phyloP scores from a whole-genome alignment of 139 green algal species.

The Coelastrella sp. region DNA sequence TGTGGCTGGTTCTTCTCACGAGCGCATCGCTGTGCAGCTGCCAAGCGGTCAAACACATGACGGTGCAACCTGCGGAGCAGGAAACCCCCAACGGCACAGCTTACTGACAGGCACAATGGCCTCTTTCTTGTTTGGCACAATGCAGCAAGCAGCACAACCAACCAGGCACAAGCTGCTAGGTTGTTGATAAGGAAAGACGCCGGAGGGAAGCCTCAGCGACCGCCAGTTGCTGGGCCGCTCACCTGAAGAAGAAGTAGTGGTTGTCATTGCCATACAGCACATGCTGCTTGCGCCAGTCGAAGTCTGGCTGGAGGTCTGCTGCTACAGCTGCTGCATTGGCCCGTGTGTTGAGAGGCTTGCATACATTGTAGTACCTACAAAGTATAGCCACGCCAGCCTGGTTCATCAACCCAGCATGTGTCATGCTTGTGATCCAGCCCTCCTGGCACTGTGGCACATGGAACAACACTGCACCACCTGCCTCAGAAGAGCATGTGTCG shows the following conservation, averaged over 20 bases:
- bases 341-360: conserved; percentile 36
- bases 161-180: too few relatives aligned
- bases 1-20: conserved; percentile 47
- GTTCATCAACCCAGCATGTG: too few relatives aligned
- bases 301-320: neutral
- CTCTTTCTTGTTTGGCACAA: too few relatives aligned
- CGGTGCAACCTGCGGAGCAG: conserved; percentile 64
- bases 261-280: conserved; percentile 92
- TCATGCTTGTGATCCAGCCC: too few relatives aligned
- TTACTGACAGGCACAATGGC: too few relatives aligned
- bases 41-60: conserved; percentile 90
- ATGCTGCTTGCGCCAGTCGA: conserved; percentile 37
- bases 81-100: neutral
- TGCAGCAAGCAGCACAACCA: too few relatives aligned
- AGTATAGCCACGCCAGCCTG: too few relatives aligned
- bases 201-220: neutral
- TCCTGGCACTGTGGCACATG: too few relatives aligned
- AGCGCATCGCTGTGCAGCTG: conserved; percentile 62
- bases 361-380: conserved; percentile 37
- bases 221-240: neutral
- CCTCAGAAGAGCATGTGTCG: too few relatives aligned
- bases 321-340: conserved; percentile 26
- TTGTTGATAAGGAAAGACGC: too few relatives aligned
- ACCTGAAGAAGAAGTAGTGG: conserved; percentile 94
- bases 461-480: too few relatives aligned